Evolutionary conservation across 2,329 filamentous ascomycete genomes (phyloP), one percentile per base, ranked within the genome.

Genomic region (Thermoascus crustaceus): DNA sequence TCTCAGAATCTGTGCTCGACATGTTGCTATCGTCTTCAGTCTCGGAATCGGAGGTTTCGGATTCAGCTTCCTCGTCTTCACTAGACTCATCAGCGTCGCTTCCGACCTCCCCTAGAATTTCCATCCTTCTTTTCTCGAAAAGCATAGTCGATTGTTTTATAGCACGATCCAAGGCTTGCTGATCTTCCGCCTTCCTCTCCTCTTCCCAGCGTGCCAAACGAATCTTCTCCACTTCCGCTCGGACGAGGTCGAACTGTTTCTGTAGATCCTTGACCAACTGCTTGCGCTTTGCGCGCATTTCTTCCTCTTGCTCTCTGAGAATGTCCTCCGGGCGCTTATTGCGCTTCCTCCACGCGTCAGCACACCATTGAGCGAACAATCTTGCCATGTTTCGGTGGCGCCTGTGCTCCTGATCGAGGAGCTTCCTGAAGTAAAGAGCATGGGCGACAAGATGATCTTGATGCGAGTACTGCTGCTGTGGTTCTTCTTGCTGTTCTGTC

Each of bases 361-460:
- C 61, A 39, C 61, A 65, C 57, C 54, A 60, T 25, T 63, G 77
- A 1, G 89, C 89, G 35, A 93, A 61, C 35, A 77, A 76, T 58
- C 87, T 94, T 1, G 89, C 89, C 2, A 73, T 69, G n/a, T 75
- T 69, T 22, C 77, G 77, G 59, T 96, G 89, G 8, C 80, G 73
- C 43, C 76, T 76, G 47, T 87, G 83, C 57, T 98, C 91, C 38
- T 78, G 75, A 2, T 80, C 63, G 64, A 96, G 76, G 22, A 96
- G 69, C 49, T 79, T 83, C 31, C 85, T 78, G 48, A 96, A 89
- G 48, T 88, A 82, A 8, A 81, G 55, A 39, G 83, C 80, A 42
- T 94, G 88, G 30, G 80, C 80, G 30, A 83, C 70, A 35, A 96
- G 71, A 54, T 96, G 85, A 52, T 96, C 88, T 53, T 78, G 75